These are phyloP conservation scores for Scedosporium boydii DNA, from an alignment of 2,329 filamentous ascomycete genomes.

Conservation along the genomic window DNA sequence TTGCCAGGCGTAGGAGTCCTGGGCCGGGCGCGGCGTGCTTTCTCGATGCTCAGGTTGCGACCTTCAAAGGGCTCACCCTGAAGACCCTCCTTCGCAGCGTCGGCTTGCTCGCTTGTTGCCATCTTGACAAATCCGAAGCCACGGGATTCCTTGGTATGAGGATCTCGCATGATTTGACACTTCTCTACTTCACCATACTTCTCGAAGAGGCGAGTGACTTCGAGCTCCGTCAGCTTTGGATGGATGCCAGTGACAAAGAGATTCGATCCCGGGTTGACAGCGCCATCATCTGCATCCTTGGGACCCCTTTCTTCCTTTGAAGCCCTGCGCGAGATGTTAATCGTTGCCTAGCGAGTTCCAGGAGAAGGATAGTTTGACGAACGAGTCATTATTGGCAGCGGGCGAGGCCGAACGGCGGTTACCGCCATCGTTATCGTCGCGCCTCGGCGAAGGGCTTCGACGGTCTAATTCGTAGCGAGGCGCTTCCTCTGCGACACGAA, in stretches of 20 bases:
- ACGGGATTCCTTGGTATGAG: slow-evolving; percentile 95
- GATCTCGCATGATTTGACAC: slow-evolving; percentile 99
- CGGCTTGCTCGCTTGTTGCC: slow-evolving; percentile 87
- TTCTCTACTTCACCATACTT: slow-evolving; percentile 99
- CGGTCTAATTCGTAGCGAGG: slow-evolving; percentile 59
- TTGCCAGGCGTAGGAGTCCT: slow-evolving; percentile 96
- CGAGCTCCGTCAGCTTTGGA: slow-evolving; percentile 78
- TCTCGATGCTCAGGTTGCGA: slow-evolving; percentile 95
- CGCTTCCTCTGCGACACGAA: slow-evolving; percentile 41
- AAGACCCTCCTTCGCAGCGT: slow-evolving; percentile 91
- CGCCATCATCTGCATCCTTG: slow-evolving; percentile 62
- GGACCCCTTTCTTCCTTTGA: slow-evolving; percentile 44
- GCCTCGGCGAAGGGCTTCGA: slow-evolving; percentile 56
- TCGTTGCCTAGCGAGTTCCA: not conserved
- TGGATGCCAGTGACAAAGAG: slow-evolving; percentile 98
- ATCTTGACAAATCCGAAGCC: slow-evolving; percentile 99
- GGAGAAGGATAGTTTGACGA: slow-evolving; percentile 12
- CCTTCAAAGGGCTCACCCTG: slow-evolving; percentile 94
- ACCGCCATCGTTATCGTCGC: slow-evolving; percentile 50
- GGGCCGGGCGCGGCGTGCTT: slow-evolving; percentile 88
- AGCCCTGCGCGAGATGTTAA: slow-evolving; percentile 21
- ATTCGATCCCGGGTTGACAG: slow-evolving; percentile 90
- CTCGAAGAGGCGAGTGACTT: slow-evolving; percentile 91
- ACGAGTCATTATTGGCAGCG: slow-evolving; percentile 43
- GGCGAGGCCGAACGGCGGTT: slow-evolving; percentile 56